Conservation (phyloP, 2,329 filamentous ascomycete genomes). For the Didymella pinodella region DNA sequence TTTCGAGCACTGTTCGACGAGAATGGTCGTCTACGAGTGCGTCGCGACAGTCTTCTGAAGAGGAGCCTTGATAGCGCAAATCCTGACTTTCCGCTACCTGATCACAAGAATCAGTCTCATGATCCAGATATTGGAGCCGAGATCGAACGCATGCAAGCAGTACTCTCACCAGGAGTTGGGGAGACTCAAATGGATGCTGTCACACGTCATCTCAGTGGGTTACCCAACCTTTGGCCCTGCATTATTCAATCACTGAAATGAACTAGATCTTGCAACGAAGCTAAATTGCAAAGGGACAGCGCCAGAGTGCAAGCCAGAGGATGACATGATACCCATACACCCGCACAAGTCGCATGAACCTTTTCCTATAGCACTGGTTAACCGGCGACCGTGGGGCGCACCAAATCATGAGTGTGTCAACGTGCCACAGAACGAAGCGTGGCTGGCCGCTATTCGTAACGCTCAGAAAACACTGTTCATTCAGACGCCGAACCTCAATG, state of each 20-base stretch:
- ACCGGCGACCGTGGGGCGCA: conserved; percentile 71
- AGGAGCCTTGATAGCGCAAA: not conserved
- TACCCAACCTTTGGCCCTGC: not conserved
- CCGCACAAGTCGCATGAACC: conserved; percentile 61
- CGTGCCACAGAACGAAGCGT: conserved; percentile 79
- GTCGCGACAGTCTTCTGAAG: conserved; percentile 5
- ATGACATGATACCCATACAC: conserved; percentile 73
- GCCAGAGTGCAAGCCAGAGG: conserved; percentile 60
- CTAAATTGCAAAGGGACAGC: conserved; percentile 60
- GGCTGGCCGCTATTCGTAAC: conserved; percentile 73
- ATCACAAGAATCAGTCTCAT: conserved; percentile 40
- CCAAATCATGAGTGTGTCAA: conserved; percentile 67
- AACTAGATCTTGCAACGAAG: conserved; percentile 53
- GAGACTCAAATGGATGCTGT: conserved; percentile 67
- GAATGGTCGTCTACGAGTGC: not conserved
- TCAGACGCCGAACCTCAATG: conserved; percentile 79
- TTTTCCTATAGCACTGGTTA: conserved; percentile 76
- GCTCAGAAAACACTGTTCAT: conserved; percentile 74
- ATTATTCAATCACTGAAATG: not conserved
- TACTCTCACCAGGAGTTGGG: conserved; percentile 58
- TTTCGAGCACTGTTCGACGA: conserved; percentile 10
- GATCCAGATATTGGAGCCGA: conserved; percentile 69
- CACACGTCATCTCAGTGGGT: conserved; percentile 68
- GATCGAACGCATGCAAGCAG: conserved; percentile 67
- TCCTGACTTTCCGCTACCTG: not conserved